Base-by-base conservation (phyloP, 1,284 basidiomycete species). In the Cutaneotrichosporon dermatis region DNA sequence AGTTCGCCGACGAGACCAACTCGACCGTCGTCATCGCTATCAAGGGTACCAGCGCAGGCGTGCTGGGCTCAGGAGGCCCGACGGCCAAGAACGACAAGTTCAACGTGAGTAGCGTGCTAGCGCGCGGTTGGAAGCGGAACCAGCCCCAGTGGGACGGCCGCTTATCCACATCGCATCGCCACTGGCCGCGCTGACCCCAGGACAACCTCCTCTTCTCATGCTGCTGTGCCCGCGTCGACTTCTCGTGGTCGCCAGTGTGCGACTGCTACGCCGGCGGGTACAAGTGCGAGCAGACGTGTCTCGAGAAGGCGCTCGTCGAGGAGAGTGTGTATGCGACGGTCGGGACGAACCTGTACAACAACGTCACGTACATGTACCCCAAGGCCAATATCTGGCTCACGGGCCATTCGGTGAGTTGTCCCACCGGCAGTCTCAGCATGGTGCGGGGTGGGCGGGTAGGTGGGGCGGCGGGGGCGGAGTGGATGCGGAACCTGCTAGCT, bases 201-300 rank as follows among this genome's bases (percentile, higher is more conserved):
- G 93, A 97, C 77, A 98, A 98, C 68, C 76, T 99, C n/a, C 80
- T 98, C 57, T 99, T 98, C 79, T 97, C 92, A 56, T 99, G 95
- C 78, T 99, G 95, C 79, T 99, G 95, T 76, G 96, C 96, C 0
- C 82, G 86, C 15, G 85, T 99, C 33, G 91, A 91, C 72, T 96
- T 92, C 86, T 87, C 90, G 5, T 99, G 95, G 95, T 86, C 88
- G 45, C 85, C 92, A 0, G 95, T 98, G 5, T 99, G 96, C 76
- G 90, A 87, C 60, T 99, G 95, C 76, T 90, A 89, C 76, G 82
- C 86, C 2, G 86, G 89, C 33, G 85, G 86, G 2, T 88, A 86
- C 82, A 87, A 88, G 68, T 99, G 95, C 76, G 85, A 91, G 66
- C 83, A 88, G 71, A 81, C 84, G 34, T 99, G 95, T 73, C 70